Conservation (phyloP, 2,329 filamentous ascomycete species). For the Juglanconis juglandina region DNA sequence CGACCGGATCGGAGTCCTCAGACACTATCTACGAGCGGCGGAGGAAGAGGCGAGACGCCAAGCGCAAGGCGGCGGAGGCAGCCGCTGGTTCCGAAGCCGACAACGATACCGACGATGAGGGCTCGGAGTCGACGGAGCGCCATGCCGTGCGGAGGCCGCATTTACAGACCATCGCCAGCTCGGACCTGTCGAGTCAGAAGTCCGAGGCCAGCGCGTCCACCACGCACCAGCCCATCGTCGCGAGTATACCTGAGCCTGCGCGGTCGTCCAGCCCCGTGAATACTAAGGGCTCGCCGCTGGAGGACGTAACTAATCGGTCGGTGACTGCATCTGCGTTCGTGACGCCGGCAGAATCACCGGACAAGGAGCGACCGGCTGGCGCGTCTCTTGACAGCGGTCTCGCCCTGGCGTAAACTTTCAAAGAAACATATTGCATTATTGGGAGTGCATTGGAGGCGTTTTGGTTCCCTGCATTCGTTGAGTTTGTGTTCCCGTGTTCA, state of each 20-base stretch:
- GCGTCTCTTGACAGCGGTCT: constrained; percentile 28
- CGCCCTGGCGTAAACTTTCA: constrained; percentile 18
- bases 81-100: constrained; percentile 23
- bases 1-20: constrained; percentile 26
- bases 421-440: constrained; percentile 8
- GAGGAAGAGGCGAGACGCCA: constrained; percentile 10
- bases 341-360: not conserved
- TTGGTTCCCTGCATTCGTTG: not conserved
- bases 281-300: constrained; percentile 6
- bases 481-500: constrained; percentile 13
- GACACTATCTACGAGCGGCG: constrained; percentile 20
- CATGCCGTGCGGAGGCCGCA: constrained; percentile 41
- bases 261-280: not conserved
- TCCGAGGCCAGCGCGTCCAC: constrained; percentile 26
- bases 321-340: not conserved
- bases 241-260: constrained; percentile 2
- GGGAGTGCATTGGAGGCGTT: not conserved
- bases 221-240: constrained; percentile 1
- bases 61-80: constrained; percentile 6
- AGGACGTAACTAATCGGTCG: constrained; percentile 14
- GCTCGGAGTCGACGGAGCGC: constrained; percentile 20
- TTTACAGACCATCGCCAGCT: constrained; percentile 46
- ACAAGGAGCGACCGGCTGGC: constrained; percentile 17
- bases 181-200: constrained; percentile 30
- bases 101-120: constrained; percentile 25